A percentile compares a stretch with the other conserved stretches of the same genome.
Evolutionary conservation across 306 rosid genomes (phyloP).

Genomic region (Trifolium repens): DNA sequence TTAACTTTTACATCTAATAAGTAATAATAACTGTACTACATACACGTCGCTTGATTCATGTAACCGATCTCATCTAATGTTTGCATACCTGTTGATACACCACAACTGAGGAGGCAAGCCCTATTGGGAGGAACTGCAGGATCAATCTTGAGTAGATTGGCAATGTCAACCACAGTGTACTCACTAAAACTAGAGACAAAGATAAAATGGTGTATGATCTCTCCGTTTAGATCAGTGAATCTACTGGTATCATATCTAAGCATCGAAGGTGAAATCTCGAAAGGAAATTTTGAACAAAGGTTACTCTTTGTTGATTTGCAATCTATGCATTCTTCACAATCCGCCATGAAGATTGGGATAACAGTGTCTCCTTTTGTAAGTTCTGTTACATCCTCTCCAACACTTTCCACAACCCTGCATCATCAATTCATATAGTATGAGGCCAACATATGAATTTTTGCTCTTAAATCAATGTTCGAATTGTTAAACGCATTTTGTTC

Average conservation of each 20-base stretch:
- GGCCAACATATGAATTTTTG: not conserved
- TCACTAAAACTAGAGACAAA: conserved; percentile 80
- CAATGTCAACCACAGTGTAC: conserved; percentile 76
- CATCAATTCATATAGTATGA: not conserved
- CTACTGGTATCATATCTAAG: conserved; percentile 62
- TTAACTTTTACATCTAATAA: too few relatives aligned
- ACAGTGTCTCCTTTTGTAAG: conserved; percentile 74
- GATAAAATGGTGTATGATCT: conserved; percentile 65
- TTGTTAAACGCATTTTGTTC: not conserved
- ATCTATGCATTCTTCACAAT: conserved; percentile 74
- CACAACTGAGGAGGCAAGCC: conserved; percentile 85
- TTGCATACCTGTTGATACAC: conserved; percentile 71
- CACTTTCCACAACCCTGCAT: conserved; percentile 76
- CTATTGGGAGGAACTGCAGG: conserved; percentile 60
- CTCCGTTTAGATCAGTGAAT: conserved; percentile 77
- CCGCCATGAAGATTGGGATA: conserved; percentile 69
- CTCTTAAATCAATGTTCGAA: not conserved
- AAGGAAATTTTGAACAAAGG: conserved; percentile 69
- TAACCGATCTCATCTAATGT: not conserved
- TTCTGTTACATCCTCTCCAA: conserved; percentile 74
- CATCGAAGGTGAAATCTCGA: conserved; percentile 64
- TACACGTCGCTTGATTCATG: not conserved
- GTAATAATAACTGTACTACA: too few relatives aligned
- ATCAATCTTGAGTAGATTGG: conserved; percentile 65
- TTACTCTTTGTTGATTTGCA: conserved; percentile 76